Base-by-base conservation (phyloP, 2,329 filamentous ascomycete species). In the Alternaria alternata region DNA sequence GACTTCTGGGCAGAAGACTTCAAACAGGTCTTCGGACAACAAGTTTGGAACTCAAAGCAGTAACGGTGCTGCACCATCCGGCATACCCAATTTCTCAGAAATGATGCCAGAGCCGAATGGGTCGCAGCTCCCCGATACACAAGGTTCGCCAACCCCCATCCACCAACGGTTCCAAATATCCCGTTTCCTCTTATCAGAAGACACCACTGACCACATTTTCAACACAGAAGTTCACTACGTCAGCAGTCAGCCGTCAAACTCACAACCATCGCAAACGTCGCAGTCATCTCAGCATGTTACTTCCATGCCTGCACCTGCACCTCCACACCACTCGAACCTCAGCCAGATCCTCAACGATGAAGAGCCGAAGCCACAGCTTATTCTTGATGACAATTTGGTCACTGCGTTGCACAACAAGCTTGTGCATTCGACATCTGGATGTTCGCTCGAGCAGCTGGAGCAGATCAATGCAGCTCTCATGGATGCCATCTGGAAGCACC, bases 361-460 rank as follows among this genome's bases (percentile, higher is more conserved):
- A 20, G 70, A 72, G 20, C 63, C 67, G 0, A 68, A 72, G 52
- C 75, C 72, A 1, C 66, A 71, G 39, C 65, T 82, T 54, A 75
- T 82, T 28, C 67, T 87, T 14, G 84, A 88, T 59, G 77, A 83
- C 9, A 67, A 72, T 0, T 82, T 86, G 30, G 81, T 93, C 24
- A 77, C 81, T 2, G 75, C 81, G 7, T 85, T 96, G 56, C 84
- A 93, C 57, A 76, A 83, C 0, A 83, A 87, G 38, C 81, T 97
- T 34, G 88, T 89, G 0, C 80, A 86, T 28, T 83, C 85, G 44
- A 94, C 91, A 2, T 89, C 87, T 20, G 92, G 92, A 1, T 92
- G 91, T 76, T 91, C 90, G 0, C 91, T 99, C 53, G 95, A 99
- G 80, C 94, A 99, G 78, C 82, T 99, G 20, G 94, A 98, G 82